Evolutionary conservation across 2,329 filamentous ascomycete species (phyloP).

Genomic region (Aspergillus terreus): DNA sequence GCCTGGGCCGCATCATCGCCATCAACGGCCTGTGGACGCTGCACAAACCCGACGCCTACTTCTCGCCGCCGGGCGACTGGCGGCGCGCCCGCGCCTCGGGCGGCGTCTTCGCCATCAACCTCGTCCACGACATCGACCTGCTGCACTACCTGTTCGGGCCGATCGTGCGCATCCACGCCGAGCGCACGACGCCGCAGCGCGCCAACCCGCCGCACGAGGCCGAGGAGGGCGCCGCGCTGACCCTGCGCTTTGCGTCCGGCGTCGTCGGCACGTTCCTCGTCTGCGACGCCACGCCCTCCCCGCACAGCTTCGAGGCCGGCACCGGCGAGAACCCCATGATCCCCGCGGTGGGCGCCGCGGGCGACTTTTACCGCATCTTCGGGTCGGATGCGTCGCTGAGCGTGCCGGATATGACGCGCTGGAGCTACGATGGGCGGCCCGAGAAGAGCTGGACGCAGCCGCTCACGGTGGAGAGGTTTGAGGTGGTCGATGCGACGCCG

Average conservation of each 20-base stretch:
- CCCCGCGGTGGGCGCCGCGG: conserved; percentile 33
- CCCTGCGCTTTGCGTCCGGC: conserved; percentile 52
- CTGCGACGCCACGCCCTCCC: conserved; percentile 50
- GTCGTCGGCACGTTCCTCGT: conserved; percentile 56
- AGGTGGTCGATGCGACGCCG: conserved; percentile 33
- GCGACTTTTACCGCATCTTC: conserved; percentile 53
- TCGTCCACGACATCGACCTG: conserved; percentile 60
- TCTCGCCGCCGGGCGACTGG: conserved; percentile 48
- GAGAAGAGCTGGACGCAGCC: conserved; percentile 43
- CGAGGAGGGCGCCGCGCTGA: conserved; percentile 56
- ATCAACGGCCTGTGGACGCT: conserved; percentile 55
- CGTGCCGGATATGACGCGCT: conserved; percentile 52
- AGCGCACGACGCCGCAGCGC: conserved; percentile 45
- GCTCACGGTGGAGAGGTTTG: conserved; percentile 32
- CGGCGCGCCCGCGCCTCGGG: conserved; percentile 44
- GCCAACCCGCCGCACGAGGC: conserved; percentile 38
- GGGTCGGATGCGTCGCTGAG: conserved; percentile 51
- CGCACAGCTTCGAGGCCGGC: conserved; percentile 55
- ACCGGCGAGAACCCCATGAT: conserved; percentile 58
- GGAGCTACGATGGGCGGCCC: conserved; percentile 41
- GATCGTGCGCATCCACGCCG: conserved; percentile 50
- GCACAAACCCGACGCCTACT: conserved; percentile 52
- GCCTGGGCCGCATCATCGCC: conserved; percentile 49
- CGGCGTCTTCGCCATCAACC: conserved; percentile 55
- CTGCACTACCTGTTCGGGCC: conserved; percentile 56